Percentiles rank a stretch among this genome's conserved stretches.
phyloP scores from a whole-genome alignment of 2,329 filamentous ascomycete species.

The Fusarium euwallaceae region DNA sequence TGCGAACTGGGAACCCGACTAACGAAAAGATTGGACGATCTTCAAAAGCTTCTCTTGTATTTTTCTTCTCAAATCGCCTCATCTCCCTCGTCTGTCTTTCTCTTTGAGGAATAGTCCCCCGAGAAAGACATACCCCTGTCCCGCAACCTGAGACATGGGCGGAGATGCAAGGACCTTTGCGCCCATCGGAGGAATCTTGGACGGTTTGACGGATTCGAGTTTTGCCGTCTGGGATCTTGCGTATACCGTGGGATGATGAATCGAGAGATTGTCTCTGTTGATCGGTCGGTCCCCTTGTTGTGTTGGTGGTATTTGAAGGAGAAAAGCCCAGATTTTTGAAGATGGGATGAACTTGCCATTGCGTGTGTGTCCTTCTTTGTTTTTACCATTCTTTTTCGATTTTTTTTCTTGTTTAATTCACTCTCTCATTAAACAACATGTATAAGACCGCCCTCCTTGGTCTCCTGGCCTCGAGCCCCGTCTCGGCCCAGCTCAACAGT shows the following conservation, averaged over 20 bases:
- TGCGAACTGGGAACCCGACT: too few relatives aligned
- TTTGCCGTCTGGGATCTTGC: slow-evolving; percentile 31
- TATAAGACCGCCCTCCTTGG: slow-evolving; percentile 41
- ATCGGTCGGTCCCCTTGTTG: slow-evolving; percentile 7
- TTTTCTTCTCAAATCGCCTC: slow-evolving; percentile 21
- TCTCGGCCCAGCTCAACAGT: slow-evolving; percentile 59
- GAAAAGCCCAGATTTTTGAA: not conserved
- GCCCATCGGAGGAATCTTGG: slow-evolving; percentile 4
- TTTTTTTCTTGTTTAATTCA: slow-evolving; percentile 11
- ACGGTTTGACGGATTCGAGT: slow-evolving; percentile 40
- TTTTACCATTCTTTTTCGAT: slow-evolving; percentile 5
- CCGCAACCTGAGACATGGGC: slow-evolving; percentile 42
- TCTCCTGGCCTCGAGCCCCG: slow-evolving; percentile 44
- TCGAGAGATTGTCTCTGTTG: slow-evolving; percentile 4
- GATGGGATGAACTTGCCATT: slow-evolving; percentile 9
- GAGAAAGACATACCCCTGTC: slow-evolving; percentile 26
- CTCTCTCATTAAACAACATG: slow-evolving; percentile 29
- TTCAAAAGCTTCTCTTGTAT: slow-evolving; percentile 6
- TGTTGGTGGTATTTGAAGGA: slow-evolving; percentile 20
- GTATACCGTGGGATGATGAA: slow-evolving; percentile 19
- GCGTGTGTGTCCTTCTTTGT: slow-evolving; percentile 18
- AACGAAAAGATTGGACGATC: slow-evolving; percentile 13
- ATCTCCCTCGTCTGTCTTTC: slow-evolving; percentile 4
- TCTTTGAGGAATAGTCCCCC: slow-evolving; percentile 9
- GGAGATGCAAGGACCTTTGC: slow-evolving; percentile 35